Evolutionary conservation across 345 rosid genomes (phyloP).

Genomic region (Moricandia arvensis): DNA sequence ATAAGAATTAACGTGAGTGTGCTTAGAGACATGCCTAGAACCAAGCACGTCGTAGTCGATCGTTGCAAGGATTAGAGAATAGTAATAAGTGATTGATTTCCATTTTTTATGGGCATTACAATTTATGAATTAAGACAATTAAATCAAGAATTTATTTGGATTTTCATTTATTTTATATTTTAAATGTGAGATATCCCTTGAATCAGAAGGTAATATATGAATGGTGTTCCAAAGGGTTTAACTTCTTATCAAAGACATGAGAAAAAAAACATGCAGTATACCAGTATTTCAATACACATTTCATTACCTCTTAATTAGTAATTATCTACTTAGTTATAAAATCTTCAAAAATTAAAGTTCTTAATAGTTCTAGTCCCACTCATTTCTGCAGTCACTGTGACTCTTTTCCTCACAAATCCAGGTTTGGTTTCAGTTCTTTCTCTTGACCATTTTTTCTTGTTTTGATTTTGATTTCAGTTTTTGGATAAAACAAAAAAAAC

Average conservation of each 20-base stretch:
- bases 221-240: conserved; percentile 7
- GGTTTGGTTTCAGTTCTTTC: background rate
- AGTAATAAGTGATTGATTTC: conserved; percentile 16
- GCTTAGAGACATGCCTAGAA: too few relatives aligned
- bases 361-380: background rate
- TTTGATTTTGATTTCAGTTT: background rate
- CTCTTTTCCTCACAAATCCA: background rate
- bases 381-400: background rate
- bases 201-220: conserved; percentile 22
- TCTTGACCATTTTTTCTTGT: background rate
- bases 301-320: background rate
- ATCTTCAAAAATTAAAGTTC: background rate
- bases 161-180: conserved; percentile 17
- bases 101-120: conserved; percentile 19
- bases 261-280: background rate
- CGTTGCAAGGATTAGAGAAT: conserved; percentile 7
- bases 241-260: background rate
- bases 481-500: background rate
- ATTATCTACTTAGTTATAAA: background rate
- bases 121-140: conserved; percentile 18
- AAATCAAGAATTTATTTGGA: conserved; percentile 30
- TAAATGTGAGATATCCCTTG: conserved; percentile 1
- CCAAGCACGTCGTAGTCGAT: conserved; percentile 21
- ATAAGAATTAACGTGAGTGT: too few relatives aligned
- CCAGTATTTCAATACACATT: background rate